phyloP scores from a whole-genome alignment of 163 green algal species.

The Scenedesmus sp. region DNA sequence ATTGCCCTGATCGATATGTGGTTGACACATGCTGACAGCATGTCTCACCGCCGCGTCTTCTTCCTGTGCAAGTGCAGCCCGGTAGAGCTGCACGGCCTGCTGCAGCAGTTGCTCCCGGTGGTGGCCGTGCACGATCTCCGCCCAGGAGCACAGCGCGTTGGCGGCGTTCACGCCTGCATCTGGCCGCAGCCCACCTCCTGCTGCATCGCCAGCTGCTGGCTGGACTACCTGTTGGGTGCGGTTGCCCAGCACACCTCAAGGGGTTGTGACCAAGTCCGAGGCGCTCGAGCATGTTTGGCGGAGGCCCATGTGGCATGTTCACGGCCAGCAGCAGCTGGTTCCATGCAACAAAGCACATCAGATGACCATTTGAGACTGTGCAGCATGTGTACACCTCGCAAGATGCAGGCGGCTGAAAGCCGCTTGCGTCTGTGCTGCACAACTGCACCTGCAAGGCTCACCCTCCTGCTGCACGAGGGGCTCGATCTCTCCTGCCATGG shows the following conservation, averaged over 20 bases:
- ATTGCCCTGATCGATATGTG: background rate
- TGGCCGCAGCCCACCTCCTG: slow-evolving; percentile 4
- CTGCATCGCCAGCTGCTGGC: background rate
- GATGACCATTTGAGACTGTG: too few species aligned
- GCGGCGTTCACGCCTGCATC: slow-evolving; percentile 64
- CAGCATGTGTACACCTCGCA: too few species aligned
- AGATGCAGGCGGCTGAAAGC: too few species aligned
- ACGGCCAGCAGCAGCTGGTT: too few species aligned
- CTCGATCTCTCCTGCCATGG: background rate
- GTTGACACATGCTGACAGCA: background rate
- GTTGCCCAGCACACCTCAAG: too few species aligned
- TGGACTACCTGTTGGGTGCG: background rate
- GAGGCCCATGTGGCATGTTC: too few species aligned
- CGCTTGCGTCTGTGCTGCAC: too few species aligned
- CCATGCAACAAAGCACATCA: too few species aligned
- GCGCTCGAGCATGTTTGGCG: too few species aligned
- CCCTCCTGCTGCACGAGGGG: background rate
- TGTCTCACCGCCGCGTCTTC: slow-evolving; percentile 67
- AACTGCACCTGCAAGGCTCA: background rate
- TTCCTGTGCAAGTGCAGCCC: slow-evolving; percentile 64
- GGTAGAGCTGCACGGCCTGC: slow-evolving; percentile 60
- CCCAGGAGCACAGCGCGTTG: slow-evolving; percentile 58
- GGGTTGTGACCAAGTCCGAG: too few species aligned
- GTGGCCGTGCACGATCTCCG: slow-evolving; percentile 47
- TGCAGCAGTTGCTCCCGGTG: slow-evolving; percentile 28